phyloP scores from a whole-genome alignment of 352 stramenopile species.

The Pythium aphanidermatum region DNA sequence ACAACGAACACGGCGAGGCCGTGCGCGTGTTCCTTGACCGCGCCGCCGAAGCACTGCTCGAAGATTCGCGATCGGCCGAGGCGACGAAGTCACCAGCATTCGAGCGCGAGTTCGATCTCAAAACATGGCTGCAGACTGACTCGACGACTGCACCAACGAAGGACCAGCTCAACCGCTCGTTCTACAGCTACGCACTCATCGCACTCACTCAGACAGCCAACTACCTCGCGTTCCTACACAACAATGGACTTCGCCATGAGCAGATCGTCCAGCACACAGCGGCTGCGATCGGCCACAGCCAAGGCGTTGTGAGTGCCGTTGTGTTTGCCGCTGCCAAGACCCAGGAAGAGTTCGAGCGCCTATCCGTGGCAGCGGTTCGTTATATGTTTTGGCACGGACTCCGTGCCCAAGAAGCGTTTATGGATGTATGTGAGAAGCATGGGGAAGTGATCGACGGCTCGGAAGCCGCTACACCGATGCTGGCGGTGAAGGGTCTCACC shows the following conservation, averaged over 20 bases:
- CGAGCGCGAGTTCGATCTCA: slow-evolving; percentile 39
- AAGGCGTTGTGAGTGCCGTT: slow-evolving; percentile 68
- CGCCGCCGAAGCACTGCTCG: slow-evolving; percentile 35
- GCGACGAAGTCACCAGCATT: slow-evolving; percentile 42
- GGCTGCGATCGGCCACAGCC: slow-evolving; percentile 62
- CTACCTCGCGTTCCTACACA: slow-evolving; percentile 66
- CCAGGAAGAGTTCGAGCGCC: slow-evolving; percentile 35
- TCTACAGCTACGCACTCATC: slow-evolving; percentile 78
- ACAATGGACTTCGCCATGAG: slow-evolving; percentile 44
- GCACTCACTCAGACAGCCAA: slow-evolving; percentile 69
- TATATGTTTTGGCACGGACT: slow-evolving; percentile 86
- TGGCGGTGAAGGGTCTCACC: slow-evolving; percentile 52
- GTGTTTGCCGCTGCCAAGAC: slow-evolving; percentile 58
- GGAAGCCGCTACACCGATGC: slow-evolving; percentile 53
- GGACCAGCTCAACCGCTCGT: slow-evolving; percentile 29
- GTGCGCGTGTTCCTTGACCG: slow-evolving; percentile 38
- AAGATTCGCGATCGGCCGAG: slow-evolving; percentile 38
- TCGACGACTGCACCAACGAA: slow-evolving; percentile 7
- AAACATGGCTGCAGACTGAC: slow-evolving; percentile 38
- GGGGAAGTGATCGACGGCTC: slow-evolving; percentile 1
- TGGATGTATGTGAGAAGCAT: slow-evolving; percentile 18
- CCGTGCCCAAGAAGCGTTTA: slow-evolving; percentile 53
- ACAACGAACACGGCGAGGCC: slow-evolving; percentile 27
- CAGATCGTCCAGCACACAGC: slow-evolving; percentile 37
- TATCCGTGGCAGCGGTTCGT: slow-evolving; percentile 43